Evolutionary conservation across 176 grass and related monocot genomes (phyloP).

Genomic region (Secale cereale): DNA sequence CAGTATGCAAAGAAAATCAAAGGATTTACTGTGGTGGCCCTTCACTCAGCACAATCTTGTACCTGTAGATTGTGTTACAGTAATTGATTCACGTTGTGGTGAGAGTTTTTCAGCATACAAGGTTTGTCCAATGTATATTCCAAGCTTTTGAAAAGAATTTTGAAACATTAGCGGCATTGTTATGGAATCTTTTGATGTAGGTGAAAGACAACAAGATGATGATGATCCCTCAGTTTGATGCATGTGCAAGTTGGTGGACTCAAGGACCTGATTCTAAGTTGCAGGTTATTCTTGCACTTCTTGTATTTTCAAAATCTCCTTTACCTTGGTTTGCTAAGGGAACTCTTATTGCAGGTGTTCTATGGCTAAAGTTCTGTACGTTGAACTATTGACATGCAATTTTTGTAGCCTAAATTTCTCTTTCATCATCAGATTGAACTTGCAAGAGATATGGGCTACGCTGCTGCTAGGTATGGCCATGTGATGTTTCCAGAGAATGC

Average conservation of each 20-base stretch:
- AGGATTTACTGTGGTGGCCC: constrained; percentile 86
- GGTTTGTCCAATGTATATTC: constrained; percentile 43
- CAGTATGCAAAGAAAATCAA: constrained; percentile 76
- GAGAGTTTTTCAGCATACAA: constrained; percentile 88
- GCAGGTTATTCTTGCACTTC: constrained; percentile 53
- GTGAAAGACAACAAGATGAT: constrained; percentile 55
- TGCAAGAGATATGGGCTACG: constrained; percentile 94
- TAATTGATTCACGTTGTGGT: constrained; percentile 93
- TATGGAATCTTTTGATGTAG: constrained; percentile 38
- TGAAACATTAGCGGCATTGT: not conserved
- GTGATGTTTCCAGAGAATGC: constrained; percentile 99
- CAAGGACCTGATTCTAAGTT: constrained; percentile 89
- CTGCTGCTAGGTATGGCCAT: constrained; percentile 89
- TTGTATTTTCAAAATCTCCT: constrained; percentile 1
- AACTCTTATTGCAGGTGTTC: constrained; percentile 16
- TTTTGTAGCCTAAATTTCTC: constrained; percentile 50
- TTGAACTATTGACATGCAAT: constrained; percentile 40
- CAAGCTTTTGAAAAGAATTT: constrained; percentile 14
- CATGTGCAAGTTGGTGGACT: constrained; percentile 98
- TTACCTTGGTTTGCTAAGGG: constrained; percentile 10
- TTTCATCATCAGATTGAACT: constrained; percentile 85
- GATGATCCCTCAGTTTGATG: constrained; percentile 89
- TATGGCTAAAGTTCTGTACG: constrained; percentile 35
- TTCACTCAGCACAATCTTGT: constrained; percentile 96
- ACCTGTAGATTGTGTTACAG: constrained; percentile 67